phyloP scores from a whole-genome alignment of 1,284 basidiomycete species.

The Lentinus polychrous region DNA sequence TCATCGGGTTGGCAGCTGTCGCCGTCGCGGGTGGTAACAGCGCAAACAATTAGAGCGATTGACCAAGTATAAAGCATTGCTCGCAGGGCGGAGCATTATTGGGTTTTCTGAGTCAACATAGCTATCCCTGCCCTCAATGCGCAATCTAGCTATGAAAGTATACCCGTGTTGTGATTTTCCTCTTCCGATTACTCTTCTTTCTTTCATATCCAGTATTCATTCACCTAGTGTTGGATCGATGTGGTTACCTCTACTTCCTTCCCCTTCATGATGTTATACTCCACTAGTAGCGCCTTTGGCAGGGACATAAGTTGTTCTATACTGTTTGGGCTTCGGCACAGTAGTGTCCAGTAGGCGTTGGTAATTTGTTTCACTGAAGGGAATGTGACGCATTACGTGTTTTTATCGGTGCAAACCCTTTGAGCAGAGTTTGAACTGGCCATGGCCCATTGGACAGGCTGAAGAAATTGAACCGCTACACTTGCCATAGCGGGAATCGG shows the following conservation, averaged over 20 bases:
- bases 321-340: too few species aligned
- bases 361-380: neutral
- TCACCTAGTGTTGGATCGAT: too few species aligned
- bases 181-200: neutral
- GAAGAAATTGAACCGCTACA: too few species aligned
- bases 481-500: too few species aligned
- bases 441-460: too few species aligned
- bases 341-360: neutral
- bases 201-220: neutral
- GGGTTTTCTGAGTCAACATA: neutral
- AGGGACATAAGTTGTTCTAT: neutral
- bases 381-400: too few species aligned
- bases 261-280: neutral
- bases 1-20: slow-evolving; percentile 6
- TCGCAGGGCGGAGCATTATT: neutral
- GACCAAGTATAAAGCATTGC: neutral
- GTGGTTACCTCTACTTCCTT: neutral
- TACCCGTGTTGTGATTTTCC: neutral
- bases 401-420: too few species aligned
- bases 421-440: too few species aligned
- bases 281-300: neutral
- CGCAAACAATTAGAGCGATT: neutral
- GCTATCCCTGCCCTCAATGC: neutral
- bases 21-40: slow-evolving; percentile 5
- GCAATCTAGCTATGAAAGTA: neutral